phyloP scores from a whole-genome alignment of 2,329 filamentous ascomycete species.

The Raffaelea arxii region DNA sequence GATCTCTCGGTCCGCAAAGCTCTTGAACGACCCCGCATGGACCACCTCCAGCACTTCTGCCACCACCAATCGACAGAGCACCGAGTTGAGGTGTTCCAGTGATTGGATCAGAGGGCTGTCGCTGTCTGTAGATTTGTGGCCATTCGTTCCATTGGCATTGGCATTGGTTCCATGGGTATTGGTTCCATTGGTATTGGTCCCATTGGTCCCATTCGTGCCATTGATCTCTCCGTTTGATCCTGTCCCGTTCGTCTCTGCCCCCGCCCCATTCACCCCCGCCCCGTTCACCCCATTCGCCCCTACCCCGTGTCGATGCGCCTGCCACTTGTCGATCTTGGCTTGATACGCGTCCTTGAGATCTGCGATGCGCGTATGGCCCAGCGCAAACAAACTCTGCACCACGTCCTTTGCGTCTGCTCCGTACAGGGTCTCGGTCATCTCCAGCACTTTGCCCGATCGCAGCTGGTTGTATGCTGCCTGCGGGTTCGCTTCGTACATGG shows the following conservation, averaged over 20 bases:
- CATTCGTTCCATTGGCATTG: background rate
- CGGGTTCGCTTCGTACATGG: slow-evolving; percentile 74
- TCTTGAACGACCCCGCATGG: slow-evolving; percentile 44
- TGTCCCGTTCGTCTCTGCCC: background rate
- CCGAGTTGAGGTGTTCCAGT: slow-evolving; percentile 37
- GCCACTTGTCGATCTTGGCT: slow-evolving; percentile 20
- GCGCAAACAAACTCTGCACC: slow-evolving; percentile 62
- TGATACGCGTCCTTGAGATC: slow-evolving; percentile 58
- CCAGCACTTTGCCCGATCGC: slow-evolving; percentile 71
- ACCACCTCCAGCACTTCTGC: slow-evolving; percentile 61
- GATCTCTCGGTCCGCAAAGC: slow-evolving; percentile 48
- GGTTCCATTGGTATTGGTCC: slow-evolving; percentile 15
- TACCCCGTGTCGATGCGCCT: slow-evolving; percentile 4
- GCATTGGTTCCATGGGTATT: slow-evolving; percentile 17
- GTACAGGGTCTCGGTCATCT: slow-evolving; percentile 63
- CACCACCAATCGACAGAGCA: slow-evolving; percentile 46
- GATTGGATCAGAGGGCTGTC: too few relatives aligned
- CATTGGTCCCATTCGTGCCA: slow-evolving; percentile 12
- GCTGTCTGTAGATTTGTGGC: too few relatives aligned
- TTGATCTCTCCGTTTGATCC: background rate
- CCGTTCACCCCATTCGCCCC: background rate
- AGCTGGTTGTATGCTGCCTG: slow-evolving; percentile 72
- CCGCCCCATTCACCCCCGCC: background rate
- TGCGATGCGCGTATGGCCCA: slow-evolving; percentile 66
- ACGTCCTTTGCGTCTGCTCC: slow-evolving; percentile 66